Conservation (phyloP, 2,329 filamentous ascomycete species). For the Trichoderma atrobrunneum region DNA sequence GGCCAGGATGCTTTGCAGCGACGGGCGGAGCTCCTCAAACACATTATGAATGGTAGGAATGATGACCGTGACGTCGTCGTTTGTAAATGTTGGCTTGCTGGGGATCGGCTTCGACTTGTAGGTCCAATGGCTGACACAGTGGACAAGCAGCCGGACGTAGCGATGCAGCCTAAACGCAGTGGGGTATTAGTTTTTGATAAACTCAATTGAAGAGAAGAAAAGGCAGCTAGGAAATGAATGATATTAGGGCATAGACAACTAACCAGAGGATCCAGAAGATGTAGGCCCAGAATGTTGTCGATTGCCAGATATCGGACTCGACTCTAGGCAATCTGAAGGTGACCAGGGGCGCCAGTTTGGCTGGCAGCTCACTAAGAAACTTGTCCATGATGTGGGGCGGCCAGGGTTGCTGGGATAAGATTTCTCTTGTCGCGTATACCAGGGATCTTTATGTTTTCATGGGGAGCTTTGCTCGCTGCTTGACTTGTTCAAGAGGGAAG, state of each 20-base stretch:
- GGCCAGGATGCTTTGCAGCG: constrained; percentile 72
- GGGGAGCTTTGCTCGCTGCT: neutral
- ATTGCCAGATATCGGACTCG: constrained; percentile 37
- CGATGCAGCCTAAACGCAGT: constrained; percentile 67
- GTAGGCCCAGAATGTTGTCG: constrained; percentile 47
- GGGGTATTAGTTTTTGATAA: neutral
- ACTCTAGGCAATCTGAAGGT: constrained; percentile 8
- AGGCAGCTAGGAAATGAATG: neutral
- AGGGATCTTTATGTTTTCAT: constrained; percentile 9
- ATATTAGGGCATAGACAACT: constrained; percentile 26
- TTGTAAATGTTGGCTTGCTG: constrained; percentile 73
- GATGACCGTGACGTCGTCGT: constrained; percentile 87
- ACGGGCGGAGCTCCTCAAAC: constrained; percentile 78
- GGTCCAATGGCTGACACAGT: constrained; percentile 79
- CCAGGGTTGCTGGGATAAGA: constrained; percentile 7
- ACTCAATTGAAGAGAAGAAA: neutral
- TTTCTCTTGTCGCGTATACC: constrained; percentile 6
- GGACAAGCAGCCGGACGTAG: constrained; percentile 81
- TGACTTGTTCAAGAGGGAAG: neutral
- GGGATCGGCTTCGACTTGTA: constrained; percentile 85
- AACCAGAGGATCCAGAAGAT: constrained; percentile 48
- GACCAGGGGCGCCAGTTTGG: constrained; percentile 11
- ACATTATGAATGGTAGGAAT: constrained; percentile 88
- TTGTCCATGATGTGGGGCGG: constrained; percentile 18
- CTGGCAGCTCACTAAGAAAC: constrained; percentile 10